Conservation (phyloP, 2,329 filamentous ascomycete genomes). For the Sporothrix dimorphospora region DNA sequence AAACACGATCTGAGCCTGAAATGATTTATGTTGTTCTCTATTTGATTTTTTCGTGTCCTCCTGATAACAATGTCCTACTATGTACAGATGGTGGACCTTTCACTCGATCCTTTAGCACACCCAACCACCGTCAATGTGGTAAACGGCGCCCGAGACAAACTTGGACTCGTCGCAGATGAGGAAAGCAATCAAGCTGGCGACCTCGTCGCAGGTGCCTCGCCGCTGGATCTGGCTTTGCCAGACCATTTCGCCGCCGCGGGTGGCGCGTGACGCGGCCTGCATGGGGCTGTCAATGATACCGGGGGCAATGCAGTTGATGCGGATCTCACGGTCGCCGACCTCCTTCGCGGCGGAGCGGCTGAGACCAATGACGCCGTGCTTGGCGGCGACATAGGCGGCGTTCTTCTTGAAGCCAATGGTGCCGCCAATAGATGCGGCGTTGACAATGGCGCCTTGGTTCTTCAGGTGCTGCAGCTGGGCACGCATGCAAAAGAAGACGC, state of each 20-base stretch:
- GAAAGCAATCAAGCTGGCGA: slow-evolving; percentile 23
- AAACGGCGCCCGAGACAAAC: slow-evolving; percentile 23
- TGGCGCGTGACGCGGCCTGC: slow-evolving; percentile 29
- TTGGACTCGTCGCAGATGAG: slow-evolving; percentile 26
- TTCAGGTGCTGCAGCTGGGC: slow-evolving; percentile 40
- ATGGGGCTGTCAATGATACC: slow-evolving; percentile 52
- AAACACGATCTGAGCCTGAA: not conserved
- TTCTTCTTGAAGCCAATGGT: slow-evolving; percentile 38
- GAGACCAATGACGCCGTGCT: slow-evolving; percentile 35
- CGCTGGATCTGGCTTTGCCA: slow-evolving; percentile 26
- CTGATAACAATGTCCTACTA: not conserved
- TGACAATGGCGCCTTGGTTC: slow-evolving; percentile 49
- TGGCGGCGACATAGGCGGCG: slow-evolving; percentile 35
- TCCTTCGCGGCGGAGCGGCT: slow-evolving; percentile 30
- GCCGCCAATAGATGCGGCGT: slow-evolving; percentile 43
- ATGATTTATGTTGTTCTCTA: not conserved
- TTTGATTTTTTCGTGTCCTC: not conserved
- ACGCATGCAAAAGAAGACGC: slow-evolving; percentile 23
- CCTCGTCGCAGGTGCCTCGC: slow-evolving; percentile 24
- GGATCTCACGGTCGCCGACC: slow-evolving; percentile 43
- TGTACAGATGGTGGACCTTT: not conserved
- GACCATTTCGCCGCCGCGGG: slow-evolving; percentile 16
- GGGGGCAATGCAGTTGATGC: slow-evolving; percentile 38
- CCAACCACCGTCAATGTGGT: slow-evolving; percentile 26
- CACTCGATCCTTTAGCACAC: not conserved